Evolutionary conservation across 345 rosid genomes (phyloP).

Genomic region (Corchorus capsularis): DNA sequence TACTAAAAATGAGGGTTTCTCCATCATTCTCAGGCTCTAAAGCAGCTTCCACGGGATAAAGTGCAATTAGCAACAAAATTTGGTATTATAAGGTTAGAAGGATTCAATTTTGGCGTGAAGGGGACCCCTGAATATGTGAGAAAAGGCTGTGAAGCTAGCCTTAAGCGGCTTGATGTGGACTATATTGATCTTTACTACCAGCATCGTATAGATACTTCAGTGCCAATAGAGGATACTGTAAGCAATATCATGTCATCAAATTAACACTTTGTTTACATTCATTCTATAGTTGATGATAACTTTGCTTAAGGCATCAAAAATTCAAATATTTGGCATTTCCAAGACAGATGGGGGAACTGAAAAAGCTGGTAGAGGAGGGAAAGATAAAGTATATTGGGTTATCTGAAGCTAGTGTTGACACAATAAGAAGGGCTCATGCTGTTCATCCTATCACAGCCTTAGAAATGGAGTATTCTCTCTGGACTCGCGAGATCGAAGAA

Average conservation of each 20-base stretch:
- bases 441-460: constrained; percentile 52
- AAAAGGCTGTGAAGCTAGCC: constrained; percentile 58
- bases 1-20: neutral
- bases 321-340: neutral
- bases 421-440: constrained; percentile 46
- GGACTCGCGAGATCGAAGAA: constrained; percentile 51
- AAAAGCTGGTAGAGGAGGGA: constrained; percentile 45
- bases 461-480: constrained; percentile 48
- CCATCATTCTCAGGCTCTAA: constrained; percentile 37
- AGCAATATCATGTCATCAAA: constrained; percentile 4
- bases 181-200: constrained; percentile 59
- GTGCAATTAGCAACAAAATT: constrained; percentile 60
- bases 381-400: constrained; percentile 49
- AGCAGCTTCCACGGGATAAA: constrained; percentile 53
- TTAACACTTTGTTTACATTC: neutral
- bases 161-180: constrained; percentile 47
- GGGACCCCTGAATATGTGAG: constrained; percentile 51
- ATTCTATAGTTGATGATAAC: neutral
- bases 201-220: constrained; percentile 54
- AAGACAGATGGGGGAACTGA: constrained; percentile 43
- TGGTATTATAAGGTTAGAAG: constrained; percentile 26
- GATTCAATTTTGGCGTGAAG: constrained; percentile 21
- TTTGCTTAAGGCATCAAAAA: neutral
- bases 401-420: constrained; percentile 50
- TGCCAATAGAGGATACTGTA: constrained; percentile 59